Evolutionary conservation across 1,284 basidiomycete genomes (phyloP).

Genomic region (Megacollybia platyphylla): DNA sequence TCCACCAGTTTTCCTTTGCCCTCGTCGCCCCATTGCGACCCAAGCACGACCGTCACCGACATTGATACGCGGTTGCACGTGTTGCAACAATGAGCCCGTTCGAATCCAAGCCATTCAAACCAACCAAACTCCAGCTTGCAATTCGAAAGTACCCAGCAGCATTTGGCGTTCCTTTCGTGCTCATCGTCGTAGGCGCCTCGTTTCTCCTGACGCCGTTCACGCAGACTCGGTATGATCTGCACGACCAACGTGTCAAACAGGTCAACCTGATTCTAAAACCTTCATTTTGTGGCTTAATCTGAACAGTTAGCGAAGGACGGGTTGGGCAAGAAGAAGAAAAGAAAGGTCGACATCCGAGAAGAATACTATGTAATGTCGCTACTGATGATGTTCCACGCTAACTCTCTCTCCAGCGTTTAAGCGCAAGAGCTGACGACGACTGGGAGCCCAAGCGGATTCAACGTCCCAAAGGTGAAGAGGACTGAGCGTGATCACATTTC

Average conservation of each 20-base stretch:
- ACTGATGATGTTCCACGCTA: slow-evolving; percentile 1
- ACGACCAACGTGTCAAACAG: slow-evolving; percentile 68
- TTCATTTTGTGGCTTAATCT: not conserved
- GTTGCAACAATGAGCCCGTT: slow-evolving; percentile 46
- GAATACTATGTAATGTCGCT: slow-evolving; percentile 72
- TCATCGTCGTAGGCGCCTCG: slow-evolving; percentile 80
- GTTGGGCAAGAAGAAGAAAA: slow-evolving; percentile 68
- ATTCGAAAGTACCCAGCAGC: slow-evolving; percentile 49
- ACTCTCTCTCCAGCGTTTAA: slow-evolving; percentile 40
- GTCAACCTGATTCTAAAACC: slow-evolving; percentile 22
- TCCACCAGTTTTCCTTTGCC: slow-evolving; percentile 96
- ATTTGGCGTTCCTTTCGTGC: slow-evolving; percentile 83
- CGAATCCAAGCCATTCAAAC: slow-evolving; percentile 37
- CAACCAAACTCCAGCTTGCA: slow-evolving; percentile 27
- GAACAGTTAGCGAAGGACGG: slow-evolving; percentile 68
- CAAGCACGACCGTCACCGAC: slow-evolving; percentile 64
- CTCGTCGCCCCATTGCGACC: slow-evolving; percentile 93
- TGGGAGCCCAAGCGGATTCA: slow-evolving; percentile 85
- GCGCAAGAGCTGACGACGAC: slow-evolving; percentile 47
- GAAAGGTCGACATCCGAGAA: slow-evolving; percentile 86
- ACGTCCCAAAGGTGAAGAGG: slow-evolving; percentile 72
- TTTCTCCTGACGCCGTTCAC: slow-evolving; percentile 80
- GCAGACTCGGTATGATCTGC: slow-evolving; percentile 84
- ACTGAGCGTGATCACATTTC: slow-evolving; percentile 44
- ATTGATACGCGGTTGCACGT: not conserved